Evolutionary conservation across 2,329 filamentous ascomycete genomes (phyloP).

Genomic region (Basipetospora chlamydospora): DNA sequence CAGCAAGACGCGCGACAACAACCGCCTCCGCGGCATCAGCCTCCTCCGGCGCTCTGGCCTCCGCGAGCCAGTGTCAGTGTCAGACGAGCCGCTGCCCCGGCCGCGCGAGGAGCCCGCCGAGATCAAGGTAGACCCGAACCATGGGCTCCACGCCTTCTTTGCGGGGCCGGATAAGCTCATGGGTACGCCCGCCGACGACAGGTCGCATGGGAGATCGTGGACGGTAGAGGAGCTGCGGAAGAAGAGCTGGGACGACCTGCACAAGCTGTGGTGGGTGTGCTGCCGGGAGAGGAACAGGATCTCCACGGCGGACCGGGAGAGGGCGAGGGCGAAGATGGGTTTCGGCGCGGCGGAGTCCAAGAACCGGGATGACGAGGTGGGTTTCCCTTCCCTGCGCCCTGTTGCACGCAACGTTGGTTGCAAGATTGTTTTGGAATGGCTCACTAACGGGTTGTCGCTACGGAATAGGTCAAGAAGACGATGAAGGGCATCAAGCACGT

Average conservation of each 20-base stretch:
- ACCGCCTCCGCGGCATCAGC: constrained; percentile 67
- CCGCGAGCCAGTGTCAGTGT: constrained; percentile 59
- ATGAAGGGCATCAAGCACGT: constrained; percentile 73
- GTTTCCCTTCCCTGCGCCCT: constrained; percentile 15
- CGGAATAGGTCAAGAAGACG: constrained; percentile 64
- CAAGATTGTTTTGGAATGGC: too few species aligned
- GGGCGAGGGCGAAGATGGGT: constrained; percentile 49
- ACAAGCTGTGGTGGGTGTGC: constrained; percentile 89
- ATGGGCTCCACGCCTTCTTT: constrained; percentile 92
- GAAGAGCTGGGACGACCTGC: constrained; percentile 90
- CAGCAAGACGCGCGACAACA: constrained; percentile 54
- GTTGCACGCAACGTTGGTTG: too few species aligned
- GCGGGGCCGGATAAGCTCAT: constrained; percentile 53
- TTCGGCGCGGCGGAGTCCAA: constrained; percentile 59
- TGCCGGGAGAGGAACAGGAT: constrained; percentile 82
- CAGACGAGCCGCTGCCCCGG: constrained; percentile 55
- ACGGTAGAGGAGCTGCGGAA: constrained; percentile 67
- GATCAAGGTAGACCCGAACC: constrained; percentile 51
- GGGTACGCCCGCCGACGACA: constrained; percentile 55
- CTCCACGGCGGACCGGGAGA: constrained; percentile 60
- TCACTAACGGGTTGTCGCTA: too few species aligned
- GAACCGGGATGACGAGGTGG: constrained; percentile 51
- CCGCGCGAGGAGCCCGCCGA: constrained; percentile 50
- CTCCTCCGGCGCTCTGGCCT: constrained; percentile 65
- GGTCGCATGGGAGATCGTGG: constrained; percentile 69